Base-by-base conservation (phyloP, 78 protist species). In the Reticulomyxa filosa region DNA sequence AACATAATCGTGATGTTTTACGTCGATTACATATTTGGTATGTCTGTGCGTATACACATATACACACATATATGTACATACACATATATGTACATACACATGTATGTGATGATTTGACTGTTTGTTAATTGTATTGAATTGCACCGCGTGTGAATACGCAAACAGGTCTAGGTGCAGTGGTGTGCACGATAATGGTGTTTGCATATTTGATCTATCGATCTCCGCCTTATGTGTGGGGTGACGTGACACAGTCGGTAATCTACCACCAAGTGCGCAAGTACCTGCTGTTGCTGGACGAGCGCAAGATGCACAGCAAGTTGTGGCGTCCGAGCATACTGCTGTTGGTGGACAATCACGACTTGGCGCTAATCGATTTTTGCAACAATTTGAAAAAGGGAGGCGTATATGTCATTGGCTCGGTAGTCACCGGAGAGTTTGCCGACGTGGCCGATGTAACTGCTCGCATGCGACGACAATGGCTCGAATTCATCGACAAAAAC, bases 301-400 rank as follows among this genome's bases (percentile, higher is more conserved):
- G 38, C 17, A 3, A 50, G 6, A 30, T 11, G 10, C 67, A 57
- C 63, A 7, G 7, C 13, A 67, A 57, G 42, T 39, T 6, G 5
- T 67, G 71, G 71, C 34, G 71, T 7, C 71, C 71, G 10, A 13
- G 32, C 20, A 5, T 67, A 33, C 71, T 67, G 23, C 17, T 67
- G 20, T 32, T 67, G 3, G 33, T 42, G 39, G 10, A 55, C 59
- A 8, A 55, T 10, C 11, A 32, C 10, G 30, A 55, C 10, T 29
- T 29, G 34, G 39, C 59, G 26, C 29, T 75, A 26, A 2, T 80
- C 37, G 67, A 65, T 32, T 71, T 80, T 13, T 10, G 4, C 27
- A 80, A 76, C 71, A 8, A 75, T 29, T 3, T 80, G 34, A 80
- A 80, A 37, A 80, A 80, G 64, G 84, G 83, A 4, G 84, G 84